These are phyloP conservation scores for Fusarium nygamai DNA, from an alignment of 2,329 filamentous ascomycete genomes.

Conservation along the genomic window DNA sequence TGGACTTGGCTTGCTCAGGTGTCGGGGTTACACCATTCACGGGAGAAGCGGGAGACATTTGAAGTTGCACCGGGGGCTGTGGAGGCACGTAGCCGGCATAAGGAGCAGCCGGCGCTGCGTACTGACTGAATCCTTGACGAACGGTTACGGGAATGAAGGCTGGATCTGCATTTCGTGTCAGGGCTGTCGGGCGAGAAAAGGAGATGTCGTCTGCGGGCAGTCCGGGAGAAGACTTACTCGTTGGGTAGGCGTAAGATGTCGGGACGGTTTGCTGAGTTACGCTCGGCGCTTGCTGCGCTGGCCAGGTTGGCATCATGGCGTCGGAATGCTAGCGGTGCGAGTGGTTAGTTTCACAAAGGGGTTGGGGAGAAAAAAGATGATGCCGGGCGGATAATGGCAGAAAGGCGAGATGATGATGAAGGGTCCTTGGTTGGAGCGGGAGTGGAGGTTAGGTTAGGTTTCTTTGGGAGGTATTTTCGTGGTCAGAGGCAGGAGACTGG, in stretches of 20 bases:
- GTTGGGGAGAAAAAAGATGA: conserved; percentile 20
- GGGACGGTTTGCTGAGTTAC: conserved; percentile 51
- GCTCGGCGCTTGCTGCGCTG: conserved; percentile 54
- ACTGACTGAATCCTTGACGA: conserved; percentile 67
- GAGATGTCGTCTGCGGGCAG: neutral
- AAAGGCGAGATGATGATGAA: conserved; percentile 13
- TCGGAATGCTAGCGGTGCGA: conserved; percentile 29
- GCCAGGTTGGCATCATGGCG: conserved; percentile 52
- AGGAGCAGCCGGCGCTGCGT: conserved; percentile 50
- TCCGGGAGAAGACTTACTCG: conserved; percentile 47
- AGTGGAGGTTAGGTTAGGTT: conserved; percentile 9
- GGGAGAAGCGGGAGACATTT: conserved; percentile 39
- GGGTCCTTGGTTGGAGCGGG: conserved; percentile 10
- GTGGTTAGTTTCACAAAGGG: conserved; percentile 41
- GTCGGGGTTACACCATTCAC: conserved; percentile 44
- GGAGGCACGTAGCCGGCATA: conserved; percentile 47
- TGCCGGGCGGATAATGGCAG: conserved; percentile 12
- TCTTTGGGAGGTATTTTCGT: conserved; percentile 40
- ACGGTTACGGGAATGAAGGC: conserved; percentile 71
- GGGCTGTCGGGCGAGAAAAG: neutral
- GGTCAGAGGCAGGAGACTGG: conserved; percentile 9
- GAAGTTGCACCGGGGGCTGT: conserved; percentile 41
- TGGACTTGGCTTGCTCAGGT: conserved; percentile 58
- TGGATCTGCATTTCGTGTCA: conserved; percentile 53
- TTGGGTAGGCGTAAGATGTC: conserved; percentile 51